Evolutionary conservation across 192 early-diverging fungal species (phyloP).

Genomic region (Coemansia sp.): DNA sequence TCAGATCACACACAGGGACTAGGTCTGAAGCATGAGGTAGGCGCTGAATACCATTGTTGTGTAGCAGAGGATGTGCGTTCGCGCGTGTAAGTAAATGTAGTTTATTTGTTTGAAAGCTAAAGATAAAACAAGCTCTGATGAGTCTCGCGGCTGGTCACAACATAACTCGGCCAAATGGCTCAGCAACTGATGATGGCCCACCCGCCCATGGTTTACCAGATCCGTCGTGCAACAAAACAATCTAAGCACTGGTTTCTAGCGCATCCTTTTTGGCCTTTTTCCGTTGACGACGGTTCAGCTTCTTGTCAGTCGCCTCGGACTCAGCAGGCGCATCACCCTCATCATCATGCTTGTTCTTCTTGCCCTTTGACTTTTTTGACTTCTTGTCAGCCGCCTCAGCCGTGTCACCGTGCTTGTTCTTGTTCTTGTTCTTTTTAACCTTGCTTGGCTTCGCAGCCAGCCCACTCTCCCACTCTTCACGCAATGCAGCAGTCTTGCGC

Average conservation of each 20-base stretch:
- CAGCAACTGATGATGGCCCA: too few relatives aligned
- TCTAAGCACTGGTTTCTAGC: too few relatives aligned
- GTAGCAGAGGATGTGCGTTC: too few relatives aligned
- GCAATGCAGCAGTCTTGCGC: slow-evolving; percentile 28
- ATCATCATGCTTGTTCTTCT: neutral
- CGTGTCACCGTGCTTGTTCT: slow-evolving; percentile 8
- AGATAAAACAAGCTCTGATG: too few relatives aligned
- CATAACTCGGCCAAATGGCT: too few relatives aligned
- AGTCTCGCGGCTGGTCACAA: too few relatives aligned
- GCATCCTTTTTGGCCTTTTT: slow-evolving; percentile 37
- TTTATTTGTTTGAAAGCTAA: too few relatives aligned
- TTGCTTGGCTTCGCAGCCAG: slow-evolving; percentile 27
- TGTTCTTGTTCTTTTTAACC: slow-evolving; percentile 39
- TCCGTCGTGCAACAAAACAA: too few relatives aligned
- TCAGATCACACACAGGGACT: neutral
- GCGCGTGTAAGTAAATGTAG: too few relatives aligned
- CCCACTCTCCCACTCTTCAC: slow-evolving; percentile 23
- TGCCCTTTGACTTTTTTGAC: neutral
- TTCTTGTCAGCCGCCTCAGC: neutral
- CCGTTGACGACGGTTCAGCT: slow-evolving; percentile 38
- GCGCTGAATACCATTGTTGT: too few relatives aligned
- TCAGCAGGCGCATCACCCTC: neutral
- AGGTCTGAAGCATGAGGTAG: neutral
- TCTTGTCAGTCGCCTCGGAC: slow-evolving; percentile 5
- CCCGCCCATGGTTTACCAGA: too few relatives aligned